These are phyloP conservation scores for Beta corolliflora DNA, from an alignment of 179 eudicot genomes.

Conservation along the genomic window DNA sequence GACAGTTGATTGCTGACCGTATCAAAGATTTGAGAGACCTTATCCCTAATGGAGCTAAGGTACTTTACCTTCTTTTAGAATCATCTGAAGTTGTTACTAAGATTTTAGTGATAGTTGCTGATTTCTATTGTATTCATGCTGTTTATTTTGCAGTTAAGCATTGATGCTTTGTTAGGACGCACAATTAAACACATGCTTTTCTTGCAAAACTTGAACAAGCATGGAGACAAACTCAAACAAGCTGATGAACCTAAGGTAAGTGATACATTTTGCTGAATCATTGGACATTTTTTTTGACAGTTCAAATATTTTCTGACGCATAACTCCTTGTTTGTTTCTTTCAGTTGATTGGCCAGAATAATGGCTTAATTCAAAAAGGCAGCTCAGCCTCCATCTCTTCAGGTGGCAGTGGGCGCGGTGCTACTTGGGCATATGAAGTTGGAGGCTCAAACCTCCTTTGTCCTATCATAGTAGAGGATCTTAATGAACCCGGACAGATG, in stretches of 20 bases:
- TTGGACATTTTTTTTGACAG: not conserved
- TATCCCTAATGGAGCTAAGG: slow-evolving; percentile 85
- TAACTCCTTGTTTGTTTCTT: slow-evolving; percentile 1
- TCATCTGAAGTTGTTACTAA: not conserved
- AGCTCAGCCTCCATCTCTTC: slow-evolving; percentile 18
- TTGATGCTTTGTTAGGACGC: slow-evolving; percentile 69
- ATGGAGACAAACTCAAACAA: slow-evolving; percentile 58
- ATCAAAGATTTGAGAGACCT: slow-evolving; percentile 74
- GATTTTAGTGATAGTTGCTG: slow-evolving; percentile 11
- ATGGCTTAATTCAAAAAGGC: slow-evolving; percentile 21
- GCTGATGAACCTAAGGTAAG: slow-evolving; percentile 60
- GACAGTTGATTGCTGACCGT: slow-evolving; percentile 77
- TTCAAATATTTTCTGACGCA: not conserved
- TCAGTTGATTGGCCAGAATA: slow-evolving; percentile 34
- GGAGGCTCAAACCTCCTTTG: slow-evolving; percentile 52
- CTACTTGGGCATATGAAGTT: slow-evolving; percentile 74
- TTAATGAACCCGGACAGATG: slow-evolving; percentile 62
- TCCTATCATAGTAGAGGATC: slow-evolving; percentile 71
- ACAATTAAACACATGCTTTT: slow-evolving; percentile 87
- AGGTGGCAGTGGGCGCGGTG: slow-evolving; percentile 31
- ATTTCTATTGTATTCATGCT: not conserved
- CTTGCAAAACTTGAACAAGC: slow-evolving; percentile 68
- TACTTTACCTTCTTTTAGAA: slow-evolving; percentile 8
- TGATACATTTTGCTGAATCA: no score
- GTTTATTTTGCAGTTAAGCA: slow-evolving; percentile 66